These are phyloP conservation scores for Leucosporidium creatinivorum DNA, from an alignment of 768 basidiomycete species.

Conservation along the genomic window DNA sequence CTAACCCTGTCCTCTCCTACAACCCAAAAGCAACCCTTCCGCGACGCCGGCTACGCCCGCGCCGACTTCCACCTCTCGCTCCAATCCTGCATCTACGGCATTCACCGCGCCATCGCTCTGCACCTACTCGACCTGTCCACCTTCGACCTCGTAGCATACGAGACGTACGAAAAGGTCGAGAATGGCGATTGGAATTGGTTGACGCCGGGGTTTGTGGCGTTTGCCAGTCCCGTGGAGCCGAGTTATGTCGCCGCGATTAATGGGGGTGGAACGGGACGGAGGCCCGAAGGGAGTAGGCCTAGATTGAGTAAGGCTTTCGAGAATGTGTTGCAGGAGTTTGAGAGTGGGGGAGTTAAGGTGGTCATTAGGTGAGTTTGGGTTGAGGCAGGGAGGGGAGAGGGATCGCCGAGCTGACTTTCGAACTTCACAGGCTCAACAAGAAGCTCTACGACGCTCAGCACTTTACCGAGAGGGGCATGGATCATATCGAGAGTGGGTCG, in stretches of 20 bases:
- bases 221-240: constrained; percentile 55
- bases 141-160: constrained; percentile 87
- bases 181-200: constrained; percentile 91
- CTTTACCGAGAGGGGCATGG: constrained; percentile 76
- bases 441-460: constrained; percentile 75
- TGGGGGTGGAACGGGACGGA: constrained; percentile 6
- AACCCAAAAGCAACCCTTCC: constrained; percentile 61
- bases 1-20: constrained; percentile 57
- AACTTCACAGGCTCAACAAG: constrained; percentile 66
- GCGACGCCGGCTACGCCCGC: constrained; percentile 86
- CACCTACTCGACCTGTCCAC: constrained; percentile 45
- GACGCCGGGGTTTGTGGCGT: constrained; percentile 52
- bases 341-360: constrained; percentile 73
- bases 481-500: constrained; percentile 59
- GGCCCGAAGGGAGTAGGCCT: background rate
- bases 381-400: background rate
- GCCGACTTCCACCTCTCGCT: constrained; percentile 90
- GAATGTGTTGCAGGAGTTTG: constrained; percentile 90
- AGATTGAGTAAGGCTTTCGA: constrained; percentile 68
- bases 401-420: background rate
- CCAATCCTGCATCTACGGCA: constrained; percentile 85
- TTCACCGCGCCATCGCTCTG: constrained; percentile 54
- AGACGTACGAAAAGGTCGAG: constrained; percentile 88
- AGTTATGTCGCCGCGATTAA: constrained; percentile 19
- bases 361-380: constrained; percentile 51